Base-by-base conservation (phyloP, 1,284 basidiomycete species). In the Anthracocystis walkeri region DNA sequence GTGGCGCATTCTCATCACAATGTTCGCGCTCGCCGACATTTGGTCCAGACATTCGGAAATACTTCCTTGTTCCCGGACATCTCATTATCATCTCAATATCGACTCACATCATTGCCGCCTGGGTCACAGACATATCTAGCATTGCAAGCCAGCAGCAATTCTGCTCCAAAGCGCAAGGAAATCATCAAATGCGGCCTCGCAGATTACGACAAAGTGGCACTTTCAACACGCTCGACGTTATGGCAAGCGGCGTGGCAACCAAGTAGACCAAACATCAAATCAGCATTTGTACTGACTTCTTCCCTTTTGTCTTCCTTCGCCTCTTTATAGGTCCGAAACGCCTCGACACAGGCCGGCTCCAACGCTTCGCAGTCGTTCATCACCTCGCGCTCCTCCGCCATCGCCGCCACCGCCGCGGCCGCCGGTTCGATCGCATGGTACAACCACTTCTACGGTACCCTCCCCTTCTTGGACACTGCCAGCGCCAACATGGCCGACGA, bases 401-500 rank as follows among this genome's bases (percentile, higher is more conserved):
- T 90, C 68, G 91, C 92, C 65, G 90, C 92, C 72, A 91, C 94
- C 50, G 88, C 92, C 72, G 87, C 92, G 84, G 90, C 95, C 54
- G 92, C 89, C 75, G 95, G 96, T 69, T 92, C 95, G 45, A 89
- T 96, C 86, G 94, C 93, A 63, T 96, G 93, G 94, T 99, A 99
- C 89, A 91, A 92, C 82, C 92, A 96, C 86, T 90, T 96, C 63
- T 98, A 94, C 86, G 97, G 95, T 77, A 89, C 90, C 31, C 58
- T 82, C 8, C 82, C 82, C 49, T 82, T 82, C 66, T 46, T 84
- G 41, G 78, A 81, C 72, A 75, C 60, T 38, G 68, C 75, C 55
- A 69, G 65, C 54, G 82, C 82, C 58, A 84, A 82, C 79, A 75
- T 79, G 74, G 72, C 91, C 55, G 97, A 99, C 81, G 93, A 95